phyloP scores from a whole-genome alignment of 1,284 basidiomycete species.

The Fomitiporia mediterranea region DNA sequence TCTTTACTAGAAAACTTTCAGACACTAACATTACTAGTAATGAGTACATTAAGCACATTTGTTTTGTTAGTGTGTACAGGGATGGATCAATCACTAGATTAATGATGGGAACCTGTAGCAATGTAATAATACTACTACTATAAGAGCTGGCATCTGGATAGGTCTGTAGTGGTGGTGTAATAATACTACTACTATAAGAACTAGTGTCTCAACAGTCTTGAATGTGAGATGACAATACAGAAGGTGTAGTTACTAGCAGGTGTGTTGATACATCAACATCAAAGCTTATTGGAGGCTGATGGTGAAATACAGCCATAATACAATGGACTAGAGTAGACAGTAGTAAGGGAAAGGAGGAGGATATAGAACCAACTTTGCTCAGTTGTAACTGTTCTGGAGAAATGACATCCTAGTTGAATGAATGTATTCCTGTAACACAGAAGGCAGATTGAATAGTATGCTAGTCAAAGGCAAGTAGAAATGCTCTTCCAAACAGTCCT shows the following conservation, averaged over 20 bases:
- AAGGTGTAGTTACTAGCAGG: neutral
- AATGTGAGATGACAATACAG: no score
- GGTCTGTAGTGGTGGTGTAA: no score
- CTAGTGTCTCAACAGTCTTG: no score
- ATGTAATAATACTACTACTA: neutral
- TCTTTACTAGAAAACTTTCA: conserved; percentile 2
- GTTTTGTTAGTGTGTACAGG: conserved; percentile 6
- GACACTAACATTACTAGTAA: neutral
- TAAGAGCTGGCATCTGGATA: neutral
- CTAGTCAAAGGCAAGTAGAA: conserved; percentile 24
- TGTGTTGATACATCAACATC: neutral
- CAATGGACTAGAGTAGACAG: neutral
- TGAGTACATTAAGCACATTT: neutral
- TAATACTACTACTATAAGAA: no score
- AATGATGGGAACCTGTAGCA: neutral
- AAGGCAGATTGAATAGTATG: conserved; percentile 29
- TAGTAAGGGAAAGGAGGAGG: conserved; percentile 19
- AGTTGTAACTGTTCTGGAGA: conserved; percentile 17
- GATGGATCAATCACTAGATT: conserved; percentile 1
- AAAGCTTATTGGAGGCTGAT: conserved; percentile 3
- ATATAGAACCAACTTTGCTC: conserved; percentile 20
- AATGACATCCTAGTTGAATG: conserved; percentile 25
- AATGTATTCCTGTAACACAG: conserved; percentile 30
- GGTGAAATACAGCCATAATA: conserved; percentile 7
- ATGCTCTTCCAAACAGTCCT: conserved; percentile 27